Base-by-base conservation (phyloP, 192 early-diverging fungal genomes). In the Coemansia sp. region DNA sequence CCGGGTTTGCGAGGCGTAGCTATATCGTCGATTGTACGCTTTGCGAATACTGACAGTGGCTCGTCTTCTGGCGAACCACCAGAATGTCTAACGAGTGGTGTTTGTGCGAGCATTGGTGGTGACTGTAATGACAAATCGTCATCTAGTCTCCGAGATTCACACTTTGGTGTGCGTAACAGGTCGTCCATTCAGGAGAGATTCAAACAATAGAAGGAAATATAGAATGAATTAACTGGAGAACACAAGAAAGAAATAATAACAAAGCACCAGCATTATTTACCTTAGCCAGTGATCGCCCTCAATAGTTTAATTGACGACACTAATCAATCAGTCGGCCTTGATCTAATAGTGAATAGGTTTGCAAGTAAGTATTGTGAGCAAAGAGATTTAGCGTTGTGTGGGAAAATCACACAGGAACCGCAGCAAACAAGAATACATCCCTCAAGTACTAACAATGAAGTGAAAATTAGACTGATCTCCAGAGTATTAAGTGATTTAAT, bases 11-110 rank as follows among this genome's bases (percentile, higher is more conserved):
- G 48, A 5, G 82, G 82, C 12, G 77, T 84, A 13, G 74, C 77
- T 11, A 84, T 76, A 17, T 84, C 77, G 9, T 75, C 75, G 17
- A 75, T 70, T 2, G 80, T 62, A 41, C 75, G 75, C 50, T 82
- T 82, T 34, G 66, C 67, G 11, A 69, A 74, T n/a, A 31, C 24
- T n/a, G 38, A 46, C 13, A 44, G 11, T 20, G 15, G 45, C 11
- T 56, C 31, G 29, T 31, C 13, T 50, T 67, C 60, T 13, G 20
- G 64, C 9, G 51, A 59, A 38, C 17, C 20, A 27, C 9, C 46
- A 0, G 45, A 32, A 19, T 42, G 40, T 22, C 53, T 39, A 22
- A 40, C 19, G 19, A 22, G 40, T 11, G 69, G 75, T 55, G 64
- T 77, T 20, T 71, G 75, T 13, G 62, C 65, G n/a, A 71, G 61